Base-by-base conservation (phyloP, 2,329 filamentous ascomycete genomes). In the Fusarium humuli region DNA sequence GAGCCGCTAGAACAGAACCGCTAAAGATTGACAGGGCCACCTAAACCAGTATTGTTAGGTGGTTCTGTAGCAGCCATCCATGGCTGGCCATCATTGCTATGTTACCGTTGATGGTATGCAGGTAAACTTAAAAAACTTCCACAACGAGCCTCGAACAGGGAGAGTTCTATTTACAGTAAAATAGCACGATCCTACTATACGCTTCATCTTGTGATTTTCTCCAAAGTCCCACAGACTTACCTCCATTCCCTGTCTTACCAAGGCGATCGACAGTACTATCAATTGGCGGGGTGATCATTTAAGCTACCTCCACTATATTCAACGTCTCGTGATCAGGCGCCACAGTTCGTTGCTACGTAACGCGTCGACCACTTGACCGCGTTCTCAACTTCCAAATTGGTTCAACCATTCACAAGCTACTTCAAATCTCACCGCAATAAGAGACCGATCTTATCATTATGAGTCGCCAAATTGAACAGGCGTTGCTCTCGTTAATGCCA, bases 391-490 rank as follows among this genome's bases (percentile, higher is more conserved):
- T 65, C 32, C 44, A 53, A 52, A 53, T 59, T 44, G 32, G 57
- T 34, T 29, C 18, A 7, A 40, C 30, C 46, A 40, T 29, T 20
- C 14, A 44, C n/a, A 40, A 45, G 22, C 32, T 42, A 46, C 45
- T 52, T 16, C 23, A 41, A 48, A 42, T 16, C 25, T 34, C 9
- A 37, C 37, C 22, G 9, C 45, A 37, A 48, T 29, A 30, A 61
- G 34, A 55, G 45, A 4, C 18, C 48, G 56, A 41, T 40, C 18
- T 20, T 29, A 41, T 49, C 69, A 77, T 34, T 32, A 96, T 96
- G 92, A 93, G 91, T 76, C 87, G 89, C 63, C 88, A 92, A 42
- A 85, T 94, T 22, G 91, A 94, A 74, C 90, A 92, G 75, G 89
- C 90, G 1, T 84, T 97, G 34, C 84, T 88, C n/a, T 91, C 88